Base-by-base conservation (phyloP, 805 yeast species). In the Millerago galiae region DNA sequence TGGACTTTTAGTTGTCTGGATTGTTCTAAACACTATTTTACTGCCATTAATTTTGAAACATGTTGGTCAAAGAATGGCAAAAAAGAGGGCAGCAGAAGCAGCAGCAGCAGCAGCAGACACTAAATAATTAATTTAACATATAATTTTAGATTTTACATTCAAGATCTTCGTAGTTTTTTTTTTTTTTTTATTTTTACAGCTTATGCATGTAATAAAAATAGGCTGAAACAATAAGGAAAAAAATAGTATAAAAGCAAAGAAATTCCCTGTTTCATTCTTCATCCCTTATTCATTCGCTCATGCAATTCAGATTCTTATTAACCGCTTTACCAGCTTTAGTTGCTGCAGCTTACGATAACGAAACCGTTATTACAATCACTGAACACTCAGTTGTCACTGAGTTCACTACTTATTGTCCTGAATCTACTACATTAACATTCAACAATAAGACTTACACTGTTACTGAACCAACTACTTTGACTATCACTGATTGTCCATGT, bases 401-500 rank as follows among this genome's bases (percentile, higher is more conserved):
- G 59, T 74, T 70, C 75, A 78, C 84, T 68, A 84, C 95, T 56
- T 84, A 81, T 83, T 85, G 95, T 68, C 95, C 95, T 63, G 68
- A 59, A 50, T 67, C 95, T 40, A 86, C 95, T 55, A 66, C 74
- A 47, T 57, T 85, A 47, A 71, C 70, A 51, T 77, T 79, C 65
- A 81, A 79, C 75, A 73, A 72, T 72, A 62, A 62, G 62, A 83
- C 91, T 60, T 74, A 77, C 77, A 77, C 83, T 52, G 88, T 82
- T 61, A 78, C 90, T 48, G 81, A 65, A 57, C 79, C 91, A 48
- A 83, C 91, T 63, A 85, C 95, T 54, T 66, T 86, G 58, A 85
- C 93, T 64, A 74, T 85, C 77, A 83, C 95, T 58, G 82, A 86
- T 74, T 80, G 85, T 67, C 90, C 90, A 62, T 86, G 95, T 74